Evolutionary conservation across 2,329 filamentous ascomycete genomes (phyloP).

Genomic region (Endoconidiophora laricicola): DNA sequence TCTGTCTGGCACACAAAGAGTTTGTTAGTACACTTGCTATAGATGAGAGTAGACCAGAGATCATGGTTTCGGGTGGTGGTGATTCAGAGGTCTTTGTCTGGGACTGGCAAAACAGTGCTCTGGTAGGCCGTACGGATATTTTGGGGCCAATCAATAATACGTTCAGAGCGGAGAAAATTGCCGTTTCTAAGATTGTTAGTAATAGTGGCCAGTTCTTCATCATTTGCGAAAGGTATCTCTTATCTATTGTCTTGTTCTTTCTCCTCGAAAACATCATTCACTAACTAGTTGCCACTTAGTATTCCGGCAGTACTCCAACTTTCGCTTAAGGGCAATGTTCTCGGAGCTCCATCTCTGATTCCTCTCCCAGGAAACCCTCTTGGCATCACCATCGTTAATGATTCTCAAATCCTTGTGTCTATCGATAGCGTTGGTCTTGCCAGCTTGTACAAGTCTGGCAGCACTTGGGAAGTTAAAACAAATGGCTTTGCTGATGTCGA

Average conservation of each 20-base stretch:
- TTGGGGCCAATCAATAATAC: slow-evolving; percentile 16
- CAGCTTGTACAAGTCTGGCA: slow-evolving; percentile 9
- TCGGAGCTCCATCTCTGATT: slow-evolving; percentile 45
- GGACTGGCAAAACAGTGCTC: slow-evolving; percentile 51
- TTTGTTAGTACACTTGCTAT: slow-evolving; percentile 69
- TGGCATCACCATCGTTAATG: slow-evolving; percentile 21
- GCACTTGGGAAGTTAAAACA: background rate
- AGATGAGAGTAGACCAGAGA: slow-evolving; percentile 34
- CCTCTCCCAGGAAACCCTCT: slow-evolving; percentile 27
- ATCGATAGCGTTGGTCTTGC: slow-evolving; percentile 14
- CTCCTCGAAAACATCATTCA: background rate
- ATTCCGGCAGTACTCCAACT: slow-evolving; percentile 51
- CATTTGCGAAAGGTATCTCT: slow-evolving; percentile 29
- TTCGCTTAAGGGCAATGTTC: slow-evolving; percentile 31
- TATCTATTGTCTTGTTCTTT: background rate
- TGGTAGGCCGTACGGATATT: slow-evolving; percentile 39
- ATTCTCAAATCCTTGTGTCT: slow-evolving; percentile 22
- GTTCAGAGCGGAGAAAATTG: slow-evolving; percentile 20
- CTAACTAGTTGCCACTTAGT: slow-evolving; percentile 22
- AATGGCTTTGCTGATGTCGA: slow-evolving; percentile 14
- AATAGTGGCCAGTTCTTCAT: slow-evolving; percentile 21
- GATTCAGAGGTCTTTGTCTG: slow-evolving; percentile 66
- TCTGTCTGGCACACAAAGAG: slow-evolving; percentile 73
- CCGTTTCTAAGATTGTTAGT: slow-evolving; percentile 23
- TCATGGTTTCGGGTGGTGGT: slow-evolving; percentile 74